Percentiles rank a stretch among this genome's conserved stretches.
Evolutionary conservation across 495 filamentous ascomycete genomes (phyloP).

Genomic region (Lepidopterella palustris): DNA sequence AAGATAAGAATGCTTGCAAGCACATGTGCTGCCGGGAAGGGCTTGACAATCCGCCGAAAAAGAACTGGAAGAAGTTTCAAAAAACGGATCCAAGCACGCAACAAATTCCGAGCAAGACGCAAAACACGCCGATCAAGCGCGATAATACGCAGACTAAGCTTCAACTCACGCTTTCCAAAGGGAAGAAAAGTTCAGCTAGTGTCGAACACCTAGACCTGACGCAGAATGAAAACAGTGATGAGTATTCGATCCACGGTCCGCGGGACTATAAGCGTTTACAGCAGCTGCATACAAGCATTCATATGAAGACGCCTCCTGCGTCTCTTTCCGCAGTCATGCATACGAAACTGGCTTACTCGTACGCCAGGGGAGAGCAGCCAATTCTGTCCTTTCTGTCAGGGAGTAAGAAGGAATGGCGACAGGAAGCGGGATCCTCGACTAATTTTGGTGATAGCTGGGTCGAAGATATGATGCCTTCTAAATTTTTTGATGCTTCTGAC

Average conservation of each 20-base stretch:
- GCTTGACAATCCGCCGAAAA: slow-evolving; percentile 67
- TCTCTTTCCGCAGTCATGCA: slow-evolving; percentile 27
- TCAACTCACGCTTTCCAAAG: slow-evolving; percentile 13
- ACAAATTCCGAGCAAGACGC: slow-evolving; percentile 15
- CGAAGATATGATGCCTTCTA: neutral
- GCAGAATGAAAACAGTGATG: slow-evolving; percentile 20
- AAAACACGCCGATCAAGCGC: neutral
- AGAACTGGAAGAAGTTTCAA: slow-evolving; percentile 34
- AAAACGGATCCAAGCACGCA: slow-evolving; percentile 1
- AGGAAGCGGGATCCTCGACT: slow-evolving; percentile 1
- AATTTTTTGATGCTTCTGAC: neutral
- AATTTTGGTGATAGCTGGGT: slow-evolving; percentile 20
- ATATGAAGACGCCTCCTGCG: slow-evolving; percentile 19
- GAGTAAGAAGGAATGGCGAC: neutral
- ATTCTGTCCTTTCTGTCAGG: slow-evolving; percentile 18
- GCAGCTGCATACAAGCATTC: slow-evolving; percentile 34
- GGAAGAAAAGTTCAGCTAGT: slow-evolving; percentile 25
- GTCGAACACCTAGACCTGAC: slow-evolving; percentile 36
- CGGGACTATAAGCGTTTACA: slow-evolving; percentile 33
- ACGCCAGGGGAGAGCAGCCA: slow-evolving; percentile 33
- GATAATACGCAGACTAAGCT: slow-evolving; percentile 23
- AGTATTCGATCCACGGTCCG: slow-evolving; percentile 27
- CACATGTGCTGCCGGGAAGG: slow-evolving; percentile 90
- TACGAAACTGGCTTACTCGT: slow-evolving; percentile 34
- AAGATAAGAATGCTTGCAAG: slow-evolving; percentile 67